These are phyloP conservation scores for Pichia phayaonensis DNA, from an alignment of 805 yeast species.

Conservation along the genomic window DNA sequence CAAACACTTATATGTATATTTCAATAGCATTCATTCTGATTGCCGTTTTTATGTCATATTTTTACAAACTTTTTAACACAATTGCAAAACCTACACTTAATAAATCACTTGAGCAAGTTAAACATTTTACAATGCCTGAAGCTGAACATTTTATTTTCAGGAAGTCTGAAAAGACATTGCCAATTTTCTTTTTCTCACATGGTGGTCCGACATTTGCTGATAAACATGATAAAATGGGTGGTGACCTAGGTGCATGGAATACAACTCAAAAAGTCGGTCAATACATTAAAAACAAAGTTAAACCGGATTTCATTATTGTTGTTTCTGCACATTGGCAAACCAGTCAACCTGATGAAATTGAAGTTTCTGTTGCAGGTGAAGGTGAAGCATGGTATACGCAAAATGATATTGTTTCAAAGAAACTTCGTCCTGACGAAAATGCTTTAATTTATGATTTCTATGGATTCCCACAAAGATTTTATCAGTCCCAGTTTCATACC, in stretches of 20 bases:
- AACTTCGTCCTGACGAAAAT: conserved; percentile 34
- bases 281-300: conserved; percentile 37
- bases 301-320: conserved; percentile 59
- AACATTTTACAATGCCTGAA: conserved; percentile 11
- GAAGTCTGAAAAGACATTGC: conserved; percentile 28
- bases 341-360: conserved; percentile 31
- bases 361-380: conserved; percentile 38
- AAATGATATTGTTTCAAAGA: conserved; percentile 12
- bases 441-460: conserved; percentile 65
- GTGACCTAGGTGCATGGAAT: conserved; percentile 53
- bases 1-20: conserved; percentile 9
- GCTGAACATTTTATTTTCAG: conserved; percentile 16
- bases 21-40: conserved; percentile 1
- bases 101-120: conserved; percentile 5
- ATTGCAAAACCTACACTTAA: conserved; percentile 1
- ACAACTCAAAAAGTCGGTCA: conserved; percentile 43
- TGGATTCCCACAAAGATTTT: conserved; percentile 63
- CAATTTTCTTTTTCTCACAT: conserved; percentile 68
- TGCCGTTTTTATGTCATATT: conserved; percentile 14
- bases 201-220: conserved; percentile 81
- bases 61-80: conserved; percentile 8
- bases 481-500: conserved; percentile 47
- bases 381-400: conserved; percentile 15
- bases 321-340: conserved; percentile 80
- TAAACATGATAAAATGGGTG: conserved; percentile 38